Conservation (phyloP, 495 filamentous ascomycete genomes). For the Platismatia glauca region DNA sequence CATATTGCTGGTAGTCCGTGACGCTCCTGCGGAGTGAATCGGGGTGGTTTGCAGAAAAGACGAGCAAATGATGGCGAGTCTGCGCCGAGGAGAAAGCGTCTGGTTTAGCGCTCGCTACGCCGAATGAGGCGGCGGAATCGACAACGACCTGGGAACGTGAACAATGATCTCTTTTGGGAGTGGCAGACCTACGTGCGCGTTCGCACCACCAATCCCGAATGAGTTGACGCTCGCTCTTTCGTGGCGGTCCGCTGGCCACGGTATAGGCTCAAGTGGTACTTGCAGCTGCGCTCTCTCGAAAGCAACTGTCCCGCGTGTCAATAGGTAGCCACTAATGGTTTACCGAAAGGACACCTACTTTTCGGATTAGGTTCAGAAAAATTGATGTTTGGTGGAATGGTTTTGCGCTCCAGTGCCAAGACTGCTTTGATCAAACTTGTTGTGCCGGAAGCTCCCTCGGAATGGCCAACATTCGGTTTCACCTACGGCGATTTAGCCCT, state of each 20-base stretch:
- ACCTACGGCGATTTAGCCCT: slow-evolving; percentile 24
- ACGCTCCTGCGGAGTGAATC: slow-evolving; percentile 12
- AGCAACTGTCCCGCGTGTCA: neutral
- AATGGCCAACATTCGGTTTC: slow-evolving; percentile 43
- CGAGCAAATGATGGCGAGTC: slow-evolving; percentile 4
- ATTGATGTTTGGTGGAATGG: slow-evolving; percentile 26
- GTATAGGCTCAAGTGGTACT: slow-evolving; percentile 19
- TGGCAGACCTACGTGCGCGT: slow-evolving; percentile 23
- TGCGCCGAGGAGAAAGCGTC: neutral
- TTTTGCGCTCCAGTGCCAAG: slow-evolving; percentile 21
- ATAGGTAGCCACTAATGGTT: neutral
- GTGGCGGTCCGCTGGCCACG: slow-evolving; percentile 27
- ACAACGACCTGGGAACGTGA: neutral
- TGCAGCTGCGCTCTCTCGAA: slow-evolving; percentile 10
- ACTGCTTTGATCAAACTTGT: slow-evolving; percentile 23
- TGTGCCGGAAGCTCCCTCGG: slow-evolving; percentile 34
- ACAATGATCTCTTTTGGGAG: neutral
- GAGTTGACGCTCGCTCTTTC: slow-evolving; percentile 30
- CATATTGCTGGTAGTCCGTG: slow-evolving; percentile 2
- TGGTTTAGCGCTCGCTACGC: neutral
- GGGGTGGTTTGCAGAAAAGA: slow-evolving; percentile 24
- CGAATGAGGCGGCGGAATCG: neutral
- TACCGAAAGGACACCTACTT: neutral
- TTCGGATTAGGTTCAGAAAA: slow-evolving; percentile 26
- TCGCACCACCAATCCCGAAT: slow-evolving; percentile 31